Evolutionary conservation across 176 grass and related monocot species (phyloP).

Genomic region (Oryza coarctata): DNA sequence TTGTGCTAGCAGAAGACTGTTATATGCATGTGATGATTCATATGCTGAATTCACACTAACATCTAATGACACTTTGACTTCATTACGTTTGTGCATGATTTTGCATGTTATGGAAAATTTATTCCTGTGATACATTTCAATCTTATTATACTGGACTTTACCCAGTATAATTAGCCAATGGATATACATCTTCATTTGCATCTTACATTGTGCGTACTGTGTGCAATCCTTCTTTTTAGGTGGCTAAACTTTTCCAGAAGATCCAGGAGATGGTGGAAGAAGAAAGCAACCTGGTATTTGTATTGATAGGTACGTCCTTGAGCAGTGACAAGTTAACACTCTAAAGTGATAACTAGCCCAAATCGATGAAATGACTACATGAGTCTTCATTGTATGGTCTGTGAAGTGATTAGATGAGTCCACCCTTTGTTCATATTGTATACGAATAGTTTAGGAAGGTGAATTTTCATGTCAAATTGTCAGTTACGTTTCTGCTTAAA

Average conservation of each 20-base stretch:
- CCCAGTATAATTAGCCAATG: background rate
- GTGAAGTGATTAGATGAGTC: background rate
- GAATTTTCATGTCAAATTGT: background rate
- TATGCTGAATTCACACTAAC: background rate
- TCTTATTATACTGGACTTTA: slow-evolving; percentile 1
- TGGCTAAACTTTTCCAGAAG: slow-evolving; percentile 99
- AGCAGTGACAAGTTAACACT: background rate
- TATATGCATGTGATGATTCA: slow-evolving; percentile 19
- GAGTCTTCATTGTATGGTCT: background rate
- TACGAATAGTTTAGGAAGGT: background rate
- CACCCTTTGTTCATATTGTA: slow-evolving; percentile 19
- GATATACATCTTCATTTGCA: slow-evolving; percentile 19
- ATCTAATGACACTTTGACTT: background rate
- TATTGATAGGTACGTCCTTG: slow-evolving; percentile 82
- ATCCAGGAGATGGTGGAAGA: slow-evolving; percentile 99
- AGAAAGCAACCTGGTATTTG: slow-evolving; percentile 93
- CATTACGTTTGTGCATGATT: slow-evolving; percentile 5
- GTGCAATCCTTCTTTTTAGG: slow-evolving; percentile 48
- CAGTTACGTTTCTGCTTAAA: background rate
- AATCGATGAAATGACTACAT: background rate
- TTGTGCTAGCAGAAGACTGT: background rate
- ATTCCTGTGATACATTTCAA: background rate
- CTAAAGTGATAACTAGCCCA: slow-evolving; percentile 1
- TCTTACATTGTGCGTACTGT: slow-evolving; percentile 22
- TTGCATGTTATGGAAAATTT: background rate